A percentile compares a stretch with the other conserved stretches of the same genome.
Conservation (phyloP, 78 protist species). For the Capsaspora owczarzaki region DNA sequence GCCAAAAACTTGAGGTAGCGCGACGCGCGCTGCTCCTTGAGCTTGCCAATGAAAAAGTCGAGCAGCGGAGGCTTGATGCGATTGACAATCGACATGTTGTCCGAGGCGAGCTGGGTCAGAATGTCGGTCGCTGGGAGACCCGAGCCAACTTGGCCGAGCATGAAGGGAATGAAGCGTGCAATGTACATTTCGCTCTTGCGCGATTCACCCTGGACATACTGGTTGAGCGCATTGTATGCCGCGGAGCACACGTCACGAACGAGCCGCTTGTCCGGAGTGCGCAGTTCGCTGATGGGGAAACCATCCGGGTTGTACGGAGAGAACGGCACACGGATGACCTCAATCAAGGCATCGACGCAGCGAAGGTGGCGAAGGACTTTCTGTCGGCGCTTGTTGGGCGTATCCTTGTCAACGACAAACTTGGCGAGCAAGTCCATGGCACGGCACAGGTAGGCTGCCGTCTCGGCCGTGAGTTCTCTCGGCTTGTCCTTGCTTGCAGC, state of each 20-base stretch:
- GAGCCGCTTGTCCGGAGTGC: not conserved
- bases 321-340: not conserved
- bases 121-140: not conserved
- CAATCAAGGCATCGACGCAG: not conserved
- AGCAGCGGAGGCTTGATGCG: not conserved
- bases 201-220: not conserved
- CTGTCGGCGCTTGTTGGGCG: not conserved
- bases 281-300: not conserved
- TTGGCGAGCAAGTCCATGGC: too few species aligned
- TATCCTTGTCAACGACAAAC: not conserved
- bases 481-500: not conserved
- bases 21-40: too few species aligned
- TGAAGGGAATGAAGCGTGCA: not conserved
- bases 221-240: not conserved
- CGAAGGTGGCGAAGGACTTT: conserved; percentile 4
- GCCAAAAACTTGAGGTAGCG: too few species aligned
- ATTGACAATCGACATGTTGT: not conserved
- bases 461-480: too few species aligned
- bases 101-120: not conserved
- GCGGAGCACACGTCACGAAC: not conserved
- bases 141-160: not conserved
- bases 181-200: conserved; percentile 1
- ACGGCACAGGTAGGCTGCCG: too few species aligned
- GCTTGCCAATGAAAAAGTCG: not conserved
- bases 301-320: too few species aligned